Evolutionary conservation across 306 rosid genomes (phyloP).

Genomic region (Prunus kanzakura): DNA sequence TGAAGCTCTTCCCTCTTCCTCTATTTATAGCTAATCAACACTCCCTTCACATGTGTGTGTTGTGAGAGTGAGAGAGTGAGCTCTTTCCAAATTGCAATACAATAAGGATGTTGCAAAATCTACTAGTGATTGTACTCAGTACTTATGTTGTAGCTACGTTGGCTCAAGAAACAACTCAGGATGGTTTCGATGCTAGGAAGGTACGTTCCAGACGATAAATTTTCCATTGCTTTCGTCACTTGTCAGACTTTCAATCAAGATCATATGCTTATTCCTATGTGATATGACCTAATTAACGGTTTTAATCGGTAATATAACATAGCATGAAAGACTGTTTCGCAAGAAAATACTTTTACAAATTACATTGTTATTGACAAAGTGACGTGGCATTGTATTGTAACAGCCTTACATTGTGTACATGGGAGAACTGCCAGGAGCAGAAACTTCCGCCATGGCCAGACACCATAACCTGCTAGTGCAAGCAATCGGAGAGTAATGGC

Average conservation of each 20-base stretch:
- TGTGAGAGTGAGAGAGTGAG: not conserved
- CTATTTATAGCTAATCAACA: not conserved
- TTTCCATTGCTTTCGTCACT: not conserved
- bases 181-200: conserved; percentile 59
- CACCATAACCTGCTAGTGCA: conserved; percentile 54
- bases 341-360: not conserved
- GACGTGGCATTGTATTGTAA: not conserved
- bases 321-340: not conserved
- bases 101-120: conserved; percentile 20
- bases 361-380: not conserved
- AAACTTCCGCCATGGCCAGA: conserved; percentile 25
- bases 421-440: conserved; percentile 50
- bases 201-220: conserved; percentile 15
- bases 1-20: not conserved
- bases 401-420: conserved; percentile 85
- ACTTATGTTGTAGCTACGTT: conserved; percentile 8
- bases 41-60: not conserved
- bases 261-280: not conserved
- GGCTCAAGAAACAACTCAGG: conserved; percentile 39
- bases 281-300: not conserved
- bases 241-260: not conserved
- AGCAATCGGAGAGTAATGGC: conserved; percentile 68
- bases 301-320: not conserved
- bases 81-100: not conserved
- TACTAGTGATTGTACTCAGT: conserved; percentile 26